Percentiles rank a stretch among this genome's conserved stretches.
Evolutionary conservation across 108 stramenopile genomes (phyloP).

Genomic region (Pelagomonas calceolata): DNA sequence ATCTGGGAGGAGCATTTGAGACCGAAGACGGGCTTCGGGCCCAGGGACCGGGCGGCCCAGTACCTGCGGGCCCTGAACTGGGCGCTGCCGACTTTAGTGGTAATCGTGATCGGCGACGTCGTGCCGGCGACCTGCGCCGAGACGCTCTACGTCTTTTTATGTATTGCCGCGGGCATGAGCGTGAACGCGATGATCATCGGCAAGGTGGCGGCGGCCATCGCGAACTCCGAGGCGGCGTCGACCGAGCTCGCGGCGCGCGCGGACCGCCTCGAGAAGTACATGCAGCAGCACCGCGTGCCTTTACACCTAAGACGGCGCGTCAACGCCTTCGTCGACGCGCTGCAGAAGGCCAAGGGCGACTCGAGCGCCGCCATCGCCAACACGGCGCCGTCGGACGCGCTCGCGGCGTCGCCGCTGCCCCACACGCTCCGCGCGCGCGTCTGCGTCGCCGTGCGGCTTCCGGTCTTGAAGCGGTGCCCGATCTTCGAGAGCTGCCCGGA

Average conservation of each 20-base stretch:
- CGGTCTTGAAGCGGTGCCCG: constrained; percentile 24
- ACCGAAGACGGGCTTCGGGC: constrained; percentile 8
- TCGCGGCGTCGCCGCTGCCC: constrained; percentile 3
- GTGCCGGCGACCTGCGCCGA: constrained; percentile 32
- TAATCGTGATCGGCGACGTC: constrained; percentile 49
- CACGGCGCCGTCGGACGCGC: not conserved
- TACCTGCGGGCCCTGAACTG: constrained; percentile 47
- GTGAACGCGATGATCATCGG: constrained; percentile 50
- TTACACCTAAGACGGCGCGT: constrained; percentile 27
- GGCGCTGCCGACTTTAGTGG: constrained; percentile 49
- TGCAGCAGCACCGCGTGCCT: constrained; percentile 28
- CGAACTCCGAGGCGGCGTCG: constrained; percentile 33
- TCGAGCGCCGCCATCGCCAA: not conserved
- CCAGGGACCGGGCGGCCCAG: constrained; percentile 21
- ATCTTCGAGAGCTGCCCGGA: constrained; percentile 42
- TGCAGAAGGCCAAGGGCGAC: constrained; percentile 25
- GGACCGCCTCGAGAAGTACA: constrained; percentile 37
- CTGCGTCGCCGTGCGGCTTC: constrained; percentile 1
- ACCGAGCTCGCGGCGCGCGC: constrained; percentile 25
- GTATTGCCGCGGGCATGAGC: constrained; percentile 40
- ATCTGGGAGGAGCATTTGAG: constrained; percentile 25
- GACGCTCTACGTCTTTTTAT: constrained; percentile 41
- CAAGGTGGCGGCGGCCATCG: constrained; percentile 42
- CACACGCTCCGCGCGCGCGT: constrained; percentile 11
- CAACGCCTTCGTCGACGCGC: constrained; percentile 33